phyloP scores from a whole-genome alignment of 805 yeast genomes.

The Pichia scutulata region DNA sequence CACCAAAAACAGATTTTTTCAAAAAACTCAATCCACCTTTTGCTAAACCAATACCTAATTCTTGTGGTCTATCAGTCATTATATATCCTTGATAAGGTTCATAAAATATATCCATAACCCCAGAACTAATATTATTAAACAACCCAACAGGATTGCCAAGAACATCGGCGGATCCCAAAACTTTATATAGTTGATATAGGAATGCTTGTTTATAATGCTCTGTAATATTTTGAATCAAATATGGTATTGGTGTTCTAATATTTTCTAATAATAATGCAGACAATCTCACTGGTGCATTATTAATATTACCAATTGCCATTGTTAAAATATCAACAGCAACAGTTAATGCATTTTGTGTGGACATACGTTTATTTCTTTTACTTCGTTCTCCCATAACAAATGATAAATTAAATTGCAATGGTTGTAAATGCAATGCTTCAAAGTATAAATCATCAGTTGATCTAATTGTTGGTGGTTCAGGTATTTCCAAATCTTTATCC shows the following conservation, averaged over 20 bases:
- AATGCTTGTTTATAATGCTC: constrained; percentile 91
- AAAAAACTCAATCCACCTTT: constrained; percentile 93
- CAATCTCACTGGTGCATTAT: constrained; percentile 90
- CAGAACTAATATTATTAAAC: constrained; percentile 87
- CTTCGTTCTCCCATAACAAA: constrained; percentile 79
- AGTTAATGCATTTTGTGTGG: constrained; percentile 59
- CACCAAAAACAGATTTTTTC: constrained; percentile 90
- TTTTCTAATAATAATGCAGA: constrained; percentile 86
- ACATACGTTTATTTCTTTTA: constrained; percentile 49
- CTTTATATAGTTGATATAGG: constrained; percentile 83
- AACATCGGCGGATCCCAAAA: constrained; percentile 93
- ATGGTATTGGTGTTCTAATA: constrained; percentile 75
- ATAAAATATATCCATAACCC: constrained; percentile 92
- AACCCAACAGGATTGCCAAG: constrained; percentile 96
- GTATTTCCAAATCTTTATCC: constrained; percentile 56
- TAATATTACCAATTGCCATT: constrained; percentile 95
- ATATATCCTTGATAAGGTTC: constrained; percentile 96
- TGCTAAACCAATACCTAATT: constrained; percentile 89
- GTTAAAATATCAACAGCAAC: constrained; percentile 79
- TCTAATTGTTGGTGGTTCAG: constrained; percentile 54
- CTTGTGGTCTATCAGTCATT: constrained; percentile 92
- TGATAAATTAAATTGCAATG: constrained; percentile 79
- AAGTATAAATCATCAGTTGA: constrained; percentile 71
- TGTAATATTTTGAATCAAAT: constrained; percentile 57
- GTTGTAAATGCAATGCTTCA: constrained; percentile 89